Percentiles rank a stretch among this genome's conserved stretches.
These are phyloP conservation scores for Eucalyptus pauciflora DNA, from an alignment of 345 rosid species.

Conservation along the genomic window DNA sequence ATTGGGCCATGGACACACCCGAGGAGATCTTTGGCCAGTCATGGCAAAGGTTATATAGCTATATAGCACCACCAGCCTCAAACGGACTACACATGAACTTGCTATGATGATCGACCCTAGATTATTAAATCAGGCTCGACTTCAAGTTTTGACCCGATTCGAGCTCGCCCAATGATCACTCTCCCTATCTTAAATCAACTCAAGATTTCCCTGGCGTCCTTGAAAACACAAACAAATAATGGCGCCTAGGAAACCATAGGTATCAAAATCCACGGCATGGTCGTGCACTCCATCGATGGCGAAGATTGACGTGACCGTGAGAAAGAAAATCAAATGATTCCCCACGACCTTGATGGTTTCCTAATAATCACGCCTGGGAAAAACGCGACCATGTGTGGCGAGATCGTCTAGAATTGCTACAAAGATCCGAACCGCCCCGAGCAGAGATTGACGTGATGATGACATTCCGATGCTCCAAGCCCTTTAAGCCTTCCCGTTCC, in stretches of 20 bases:
- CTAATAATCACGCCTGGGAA: not conserved
- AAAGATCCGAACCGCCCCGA: not conserved
- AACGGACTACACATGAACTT: no score
- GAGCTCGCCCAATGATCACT: not conserved
- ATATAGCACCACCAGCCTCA: not conserved
- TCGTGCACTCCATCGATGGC: not conserved
- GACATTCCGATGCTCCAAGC: not conserved
- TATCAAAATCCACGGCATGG: not conserved
- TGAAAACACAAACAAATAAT: not conserved
- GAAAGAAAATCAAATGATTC: not conserved
- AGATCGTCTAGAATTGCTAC: not conserved
- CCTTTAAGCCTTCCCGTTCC: not conserved
- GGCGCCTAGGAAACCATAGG: not conserved
- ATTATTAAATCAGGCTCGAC: not conserved
- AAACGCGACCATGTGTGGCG: not conserved
- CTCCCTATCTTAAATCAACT: not conserved
- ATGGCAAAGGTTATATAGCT: not conserved
- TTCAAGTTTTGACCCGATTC: not conserved
- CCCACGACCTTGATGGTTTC: not conserved
- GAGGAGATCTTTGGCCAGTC: not conserved
- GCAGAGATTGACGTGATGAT: not conserved
- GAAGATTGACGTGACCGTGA: not conserved
- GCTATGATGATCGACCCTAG: not conserved
- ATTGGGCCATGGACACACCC: not conserved
- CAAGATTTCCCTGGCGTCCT: not conserved